These are phyloP conservation scores for Moringa oleifera DNA, from an alignment of 345 rosid species.

Conservation along the genomic window DNA sequence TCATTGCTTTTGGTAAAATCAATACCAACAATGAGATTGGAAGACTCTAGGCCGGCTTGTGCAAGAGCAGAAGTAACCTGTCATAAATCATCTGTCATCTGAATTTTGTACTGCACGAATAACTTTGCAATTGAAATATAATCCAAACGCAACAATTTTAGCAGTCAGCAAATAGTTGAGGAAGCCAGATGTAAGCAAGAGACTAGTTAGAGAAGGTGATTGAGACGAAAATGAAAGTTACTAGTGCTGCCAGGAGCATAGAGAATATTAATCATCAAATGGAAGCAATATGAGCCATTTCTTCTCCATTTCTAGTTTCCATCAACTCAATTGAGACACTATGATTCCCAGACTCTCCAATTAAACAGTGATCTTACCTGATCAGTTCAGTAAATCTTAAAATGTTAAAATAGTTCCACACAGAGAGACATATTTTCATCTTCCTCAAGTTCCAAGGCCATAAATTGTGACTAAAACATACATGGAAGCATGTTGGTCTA, in stretches of 20 bases:
- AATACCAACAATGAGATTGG: constrained; percentile 87
- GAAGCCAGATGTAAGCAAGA: neutral
- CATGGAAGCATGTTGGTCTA: constrained; percentile 10
- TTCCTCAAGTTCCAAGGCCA: too few relatives aligned
- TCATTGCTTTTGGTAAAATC: constrained; percentile 98
- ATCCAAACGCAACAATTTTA: neutral
- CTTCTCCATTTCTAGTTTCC: too few relatives aligned
- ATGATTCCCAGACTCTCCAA: too few relatives aligned
- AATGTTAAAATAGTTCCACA: too few relatives aligned
- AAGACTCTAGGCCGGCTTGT: constrained; percentile 89
- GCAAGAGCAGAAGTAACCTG: constrained; percentile 84
- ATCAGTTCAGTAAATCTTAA: too few relatives aligned
- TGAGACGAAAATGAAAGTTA: neutral
- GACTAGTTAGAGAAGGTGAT: neutral
- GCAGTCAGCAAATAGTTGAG: neutral
- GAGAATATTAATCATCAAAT: too few relatives aligned
- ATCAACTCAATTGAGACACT: too few relatives aligned
- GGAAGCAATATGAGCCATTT: too few relatives aligned
- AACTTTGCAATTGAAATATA: neutral
- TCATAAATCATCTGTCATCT: constrained; percentile 7
- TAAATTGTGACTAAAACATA: too few relatives aligned
- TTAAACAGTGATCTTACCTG: too few relatives aligned
- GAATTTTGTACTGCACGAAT: constrained; percentile 9
- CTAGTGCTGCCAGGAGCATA: too few relatives aligned
- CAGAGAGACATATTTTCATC: too few relatives aligned